These are phyloP conservation scores for Seiridium unicorne DNA, from an alignment of 2,329 filamentous ascomycete genomes.

Conservation along the genomic window DNA sequence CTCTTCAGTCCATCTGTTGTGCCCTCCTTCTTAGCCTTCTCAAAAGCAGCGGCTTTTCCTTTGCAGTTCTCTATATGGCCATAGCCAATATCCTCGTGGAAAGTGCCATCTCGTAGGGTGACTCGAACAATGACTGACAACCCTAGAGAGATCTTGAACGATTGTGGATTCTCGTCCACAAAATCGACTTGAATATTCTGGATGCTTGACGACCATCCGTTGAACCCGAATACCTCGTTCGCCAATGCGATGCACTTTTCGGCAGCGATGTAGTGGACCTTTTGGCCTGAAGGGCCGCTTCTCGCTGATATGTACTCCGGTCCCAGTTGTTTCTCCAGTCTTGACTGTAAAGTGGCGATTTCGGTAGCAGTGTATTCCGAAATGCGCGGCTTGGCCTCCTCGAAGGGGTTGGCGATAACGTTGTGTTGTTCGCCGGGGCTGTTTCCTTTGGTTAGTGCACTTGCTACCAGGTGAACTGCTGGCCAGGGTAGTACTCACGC, in stretches of 20 bases:
- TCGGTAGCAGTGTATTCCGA: conserved; percentile 85
- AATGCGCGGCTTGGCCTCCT: conserved; percentile 66
- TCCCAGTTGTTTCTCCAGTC: conserved; percentile 88
- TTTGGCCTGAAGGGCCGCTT: conserved; percentile 77
- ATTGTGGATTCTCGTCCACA: conserved; percentile 80
- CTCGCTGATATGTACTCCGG: conserved; percentile 93
- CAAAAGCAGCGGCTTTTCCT: conserved; percentile 91
- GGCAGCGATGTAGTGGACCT: conserved; percentile 91
- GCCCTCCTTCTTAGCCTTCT: conserved; percentile 98
- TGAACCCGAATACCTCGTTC: conserved; percentile 33
- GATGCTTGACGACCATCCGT: conserved; percentile 85
- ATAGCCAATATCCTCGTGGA: conserved; percentile 95
- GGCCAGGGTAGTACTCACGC: conserved; percentile 3
- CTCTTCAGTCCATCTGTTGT: conserved; percentile 93
- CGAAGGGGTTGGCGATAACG: conserved; percentile 73
- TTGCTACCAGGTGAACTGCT: not conserved
- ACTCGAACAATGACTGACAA: conserved; percentile 89
- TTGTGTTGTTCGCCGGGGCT: conserved; percentile 71
- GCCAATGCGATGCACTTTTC: conserved; percentile 85
- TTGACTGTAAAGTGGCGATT: conserved; percentile 81
- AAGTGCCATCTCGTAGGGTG: conserved; percentile 90
- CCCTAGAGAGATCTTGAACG: conserved; percentile 77
- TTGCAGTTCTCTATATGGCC: conserved; percentile 96
- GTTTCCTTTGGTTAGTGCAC: conserved; percentile 9
- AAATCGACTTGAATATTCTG: conserved; percentile 95